Percentiles rank a stretch among this genome's conserved stretches.
Conservation (phyloP, 108 stramenopile genomes). For the Cyclotella baltica region DNA sequence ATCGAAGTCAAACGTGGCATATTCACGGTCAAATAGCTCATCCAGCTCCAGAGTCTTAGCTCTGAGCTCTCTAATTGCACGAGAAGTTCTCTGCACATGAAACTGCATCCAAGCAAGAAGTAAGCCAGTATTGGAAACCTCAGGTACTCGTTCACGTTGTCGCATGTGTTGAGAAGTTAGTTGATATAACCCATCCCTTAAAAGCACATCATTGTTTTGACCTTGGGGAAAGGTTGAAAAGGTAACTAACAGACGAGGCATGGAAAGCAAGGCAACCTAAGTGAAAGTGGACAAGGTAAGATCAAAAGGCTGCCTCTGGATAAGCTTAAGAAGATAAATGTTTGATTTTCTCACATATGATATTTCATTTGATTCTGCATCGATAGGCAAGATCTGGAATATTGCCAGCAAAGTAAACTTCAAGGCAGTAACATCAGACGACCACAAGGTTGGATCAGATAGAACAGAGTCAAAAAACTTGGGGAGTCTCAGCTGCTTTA, state of each 20-base stretch:
- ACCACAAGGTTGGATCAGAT: conserved; percentile 53
- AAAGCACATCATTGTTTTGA: conserved; percentile 11
- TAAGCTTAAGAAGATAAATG: too few relatives aligned
- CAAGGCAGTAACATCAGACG: conserved; percentile 56
- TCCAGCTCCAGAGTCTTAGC: conserved; percentile 48
- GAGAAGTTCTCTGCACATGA: conserved; percentile 61
- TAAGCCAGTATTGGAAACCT: conserved; percentile 44
- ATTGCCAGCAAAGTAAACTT: conserved; percentile 44
- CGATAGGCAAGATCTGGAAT: conserved; percentile 55
- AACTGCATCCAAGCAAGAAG: conserved; percentile 59
- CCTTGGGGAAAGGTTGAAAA: conserved; percentile 51
- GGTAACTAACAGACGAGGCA: conserved; percentile 55
- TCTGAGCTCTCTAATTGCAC: conserved; percentile 50
- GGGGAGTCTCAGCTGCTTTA: conserved; percentile 53
- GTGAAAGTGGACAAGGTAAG: too few relatives aligned
- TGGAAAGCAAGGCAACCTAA: conserved; percentile 52
- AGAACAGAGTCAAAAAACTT: conserved; percentile 53
- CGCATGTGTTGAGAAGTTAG: conserved; percentile 46
- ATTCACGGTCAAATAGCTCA: conserved; percentile 51
- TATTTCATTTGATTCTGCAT: conserved; percentile 45
- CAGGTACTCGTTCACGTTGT: conserved; percentile 53
- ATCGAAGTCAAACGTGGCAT: conserved; percentile 42
- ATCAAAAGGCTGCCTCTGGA: too few relatives aligned
- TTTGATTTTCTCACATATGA: background rate
- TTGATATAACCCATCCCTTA: conserved; percentile 31